Base-by-base conservation (phyloP, 257 asterid genomes). In the Paraleonurus japonicus region DNA sequence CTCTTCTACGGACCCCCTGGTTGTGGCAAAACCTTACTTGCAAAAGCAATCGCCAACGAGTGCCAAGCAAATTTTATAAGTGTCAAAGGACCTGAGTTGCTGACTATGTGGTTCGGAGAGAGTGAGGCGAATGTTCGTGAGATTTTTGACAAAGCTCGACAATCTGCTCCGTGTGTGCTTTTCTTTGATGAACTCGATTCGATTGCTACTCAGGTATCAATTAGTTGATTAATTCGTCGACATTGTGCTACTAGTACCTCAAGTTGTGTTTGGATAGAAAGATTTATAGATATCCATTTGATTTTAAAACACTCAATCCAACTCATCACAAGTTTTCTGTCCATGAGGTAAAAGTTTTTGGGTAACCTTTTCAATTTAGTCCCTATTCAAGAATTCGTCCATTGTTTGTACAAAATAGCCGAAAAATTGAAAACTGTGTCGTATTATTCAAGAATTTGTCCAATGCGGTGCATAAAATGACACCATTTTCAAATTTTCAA, bases 111-210 rank as follows among this genome's bases (percentile, higher is more conserved):
- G 83, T 81, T 79, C 20, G 84, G 84, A 32, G 86, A 81, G 69
- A 81, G 81, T 30, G 86, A 84, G 70, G 84, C 85, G 5, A 84
- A 84, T 64, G 85, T 84, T 61, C 76, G 85, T 16, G 85, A 81
- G 72, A 77, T 84, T 55, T 81, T 84, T 7, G 85, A 81, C 75
- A 81, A 84, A 73, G 83, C 86, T 13, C 78, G 82, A 2, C 82
- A 77, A 63, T 81, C 85, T 12, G 85, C 86, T 30, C 86, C 89
- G 0, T 84, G 84, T 2, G 84, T 84, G 63, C 80, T 84, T 47
- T 84, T 84, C 80, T 81, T 84, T 17, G 88, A 81, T 13, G 86
- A 84, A 61, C 83, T 84, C 0, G 88, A 84, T 72, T 81, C 89
- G 0, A 84, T 81, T 8, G 86, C 89, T 19, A 79, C 76, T 32